Base-by-base conservation (phyloP, 306 rosid species). In the Begonia fuchsioides region DNA sequence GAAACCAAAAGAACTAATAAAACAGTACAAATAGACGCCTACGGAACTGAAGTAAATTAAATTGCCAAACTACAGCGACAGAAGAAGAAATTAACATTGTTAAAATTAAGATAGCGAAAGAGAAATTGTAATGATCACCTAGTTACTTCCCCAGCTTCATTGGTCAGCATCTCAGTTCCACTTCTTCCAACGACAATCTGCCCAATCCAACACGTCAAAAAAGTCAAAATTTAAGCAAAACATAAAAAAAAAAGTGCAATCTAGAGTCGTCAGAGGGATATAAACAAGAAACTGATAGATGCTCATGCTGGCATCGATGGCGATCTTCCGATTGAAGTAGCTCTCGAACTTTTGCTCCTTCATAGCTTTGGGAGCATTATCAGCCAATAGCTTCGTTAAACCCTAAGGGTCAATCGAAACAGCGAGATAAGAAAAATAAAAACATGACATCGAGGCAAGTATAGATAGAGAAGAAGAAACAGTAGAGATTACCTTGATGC, bases 91-190 rank as follows among this genome's bases (percentile, higher is more conserved):
- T 26, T 26, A 26, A 26, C 35, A 26, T 26, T 4, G 7, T 26
- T 3, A 26, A 26, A 26, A 26, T 26, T 8, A 26, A 26, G 35
- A 47, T 26, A 9, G 3, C 26, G 49, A 14, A 15, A 44, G 45
- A 41, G 45, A 41, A 26, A 26, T 26, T 26, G 35, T 26, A 54
- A 58, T 13, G 12, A 11, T 17, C 16, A 88, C 97, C 97, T 90
- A 40, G 97, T 90, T 61, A 90, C 87, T 84, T 90, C 97, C 54
- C 97, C 97, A 49, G 97, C 97, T 70, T 90, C 97, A 62, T 90
- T 90, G 52, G 95, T 90, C 26, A 90, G 72, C 87, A 74, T 81
- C 64, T 90, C 97, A 41, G 97, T 71, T 62, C 97, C 97, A 53
- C 52, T 81, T 67, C 97, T 79, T 65, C 97, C 97, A 8, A 90